A percentile compares a stretch with the other conserved stretches of the same genome.
Conservation (phyloP, 2,329 filamentous ascomycete genomes). For the Monilinia aucupariae region DNA sequence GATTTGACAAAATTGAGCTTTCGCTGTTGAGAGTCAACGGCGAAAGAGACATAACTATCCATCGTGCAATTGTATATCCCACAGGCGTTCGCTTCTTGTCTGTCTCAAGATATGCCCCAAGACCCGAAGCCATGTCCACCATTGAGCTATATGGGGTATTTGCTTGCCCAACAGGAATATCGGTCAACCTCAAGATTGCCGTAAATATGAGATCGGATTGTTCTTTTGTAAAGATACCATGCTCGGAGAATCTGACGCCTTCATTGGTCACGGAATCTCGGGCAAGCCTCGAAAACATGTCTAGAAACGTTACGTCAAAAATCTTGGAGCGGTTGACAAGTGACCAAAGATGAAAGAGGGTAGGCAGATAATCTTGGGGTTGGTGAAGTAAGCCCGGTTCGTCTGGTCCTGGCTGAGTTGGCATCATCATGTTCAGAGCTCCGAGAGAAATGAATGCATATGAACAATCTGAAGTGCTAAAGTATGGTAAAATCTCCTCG, state of each 20-base stretch:
- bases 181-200: conserved; percentile 77
- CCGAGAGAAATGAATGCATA: conserved; percentile 91
- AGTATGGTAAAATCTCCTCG: conserved; percentile 76
- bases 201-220: conserved; percentile 93
- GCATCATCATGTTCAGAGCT: conserved; percentile 78
- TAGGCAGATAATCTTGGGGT: conserved; percentile 83
- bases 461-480: conserved; percentile 87
- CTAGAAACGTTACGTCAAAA: conserved; percentile 81
- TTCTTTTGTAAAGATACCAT: conserved; percentile 87
- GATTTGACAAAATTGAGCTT: conserved; percentile 73
- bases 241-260: conserved; percentile 74
- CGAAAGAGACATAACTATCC: conserved; percentile 89
- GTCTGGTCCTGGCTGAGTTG: conserved; percentile 71
- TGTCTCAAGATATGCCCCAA: conserved; percentile 82
- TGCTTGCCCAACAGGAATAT: conserved; percentile 94
- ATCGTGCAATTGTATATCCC: conserved; percentile 85
- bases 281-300: conserved; percentile 81
- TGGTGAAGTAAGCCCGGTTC: conserved; percentile 65
- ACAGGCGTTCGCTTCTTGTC: conserved; percentile 91
- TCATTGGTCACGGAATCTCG: conserved; percentile 72
- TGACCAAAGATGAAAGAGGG: conserved; percentile 95
- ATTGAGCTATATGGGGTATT: conserved; percentile 80
- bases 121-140: conserved; percentile 75
- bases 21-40: conserved; percentile 72
- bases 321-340: conserved; percentile 83